Conservation (phyloP, 352 stramenopile species). For the Peronospora farinosa region DNA sequence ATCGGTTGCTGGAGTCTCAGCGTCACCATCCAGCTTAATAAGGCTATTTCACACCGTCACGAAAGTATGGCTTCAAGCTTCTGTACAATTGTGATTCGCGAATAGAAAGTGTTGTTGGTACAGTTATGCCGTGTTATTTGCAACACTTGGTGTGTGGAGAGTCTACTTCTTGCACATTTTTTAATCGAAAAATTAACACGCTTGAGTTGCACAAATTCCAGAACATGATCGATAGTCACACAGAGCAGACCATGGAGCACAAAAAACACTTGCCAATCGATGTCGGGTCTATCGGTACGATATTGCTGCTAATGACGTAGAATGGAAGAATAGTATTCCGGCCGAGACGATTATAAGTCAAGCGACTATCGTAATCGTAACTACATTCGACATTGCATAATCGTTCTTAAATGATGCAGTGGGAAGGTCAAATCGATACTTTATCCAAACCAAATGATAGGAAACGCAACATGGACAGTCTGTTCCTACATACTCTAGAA, state of each 20-base stretch:
- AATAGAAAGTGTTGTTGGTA: too few species aligned
- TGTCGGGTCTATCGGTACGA: too few species aligned
- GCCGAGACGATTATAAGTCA: constrained; percentile 11
- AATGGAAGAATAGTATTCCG: constrained; percentile 10
- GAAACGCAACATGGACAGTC: too few species aligned
- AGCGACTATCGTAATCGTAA: constrained; percentile 28
- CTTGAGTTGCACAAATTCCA: constrained; percentile 54
- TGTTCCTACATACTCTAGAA: too few species aligned
- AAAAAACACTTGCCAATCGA: too few species aligned
- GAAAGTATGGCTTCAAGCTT: too few species aligned
- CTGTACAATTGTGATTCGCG: too few species aligned
- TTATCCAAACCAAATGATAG: too few species aligned
- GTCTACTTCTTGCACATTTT: constrained; percentile 11
- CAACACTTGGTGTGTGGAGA: too few species aligned
- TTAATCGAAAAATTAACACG: constrained; percentile 55
- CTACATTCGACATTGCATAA: constrained; percentile 17
- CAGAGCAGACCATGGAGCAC: constrained; percentile 11
- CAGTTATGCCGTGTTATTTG: too few species aligned
- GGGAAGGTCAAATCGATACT: too few species aligned
- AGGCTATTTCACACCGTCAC: constrained; percentile 5
- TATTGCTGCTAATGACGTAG: not conserved
- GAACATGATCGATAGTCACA: constrained; percentile 4
- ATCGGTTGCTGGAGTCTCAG: not conserved
- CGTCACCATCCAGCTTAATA: constrained; percentile 8
- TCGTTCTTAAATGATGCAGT: constrained; percentile 17